Percentiles rank a stretch among this genome's conserved stretches.
These are phyloP conservation scores for Aeschynomene evenia DNA, from an alignment of 306 rosid species.

Conservation along the genomic window DNA sequence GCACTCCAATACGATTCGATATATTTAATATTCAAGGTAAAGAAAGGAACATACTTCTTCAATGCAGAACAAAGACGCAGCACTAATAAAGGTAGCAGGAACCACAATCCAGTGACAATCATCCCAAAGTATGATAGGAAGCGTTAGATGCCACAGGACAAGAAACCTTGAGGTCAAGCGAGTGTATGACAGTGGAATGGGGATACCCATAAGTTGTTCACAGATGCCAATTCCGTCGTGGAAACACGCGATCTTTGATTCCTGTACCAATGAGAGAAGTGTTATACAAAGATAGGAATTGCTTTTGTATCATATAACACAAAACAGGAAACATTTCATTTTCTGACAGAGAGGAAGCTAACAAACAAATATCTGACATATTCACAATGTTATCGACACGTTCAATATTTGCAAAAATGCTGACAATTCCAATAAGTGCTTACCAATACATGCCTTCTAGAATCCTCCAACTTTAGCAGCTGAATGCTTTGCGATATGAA, in stretches of 20 bases:
- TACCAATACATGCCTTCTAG: constrained; percentile 67
- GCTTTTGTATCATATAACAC: not conserved
- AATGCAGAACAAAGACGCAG: constrained; percentile 94
- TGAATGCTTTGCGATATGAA: constrained; percentile 73
- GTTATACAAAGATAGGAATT: not conserved
- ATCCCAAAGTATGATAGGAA: constrained; percentile 93
- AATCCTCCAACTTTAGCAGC: constrained; percentile 71
- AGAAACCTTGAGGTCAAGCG: constrained; percentile 93
- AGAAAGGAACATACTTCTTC: constrained; percentile 65
- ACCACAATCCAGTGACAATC: constrained; percentile 94
- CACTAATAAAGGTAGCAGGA: constrained; percentile 90
- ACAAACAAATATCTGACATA: not conserved
- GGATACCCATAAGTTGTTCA: constrained; percentile 86
- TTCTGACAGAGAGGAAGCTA: not conserved
- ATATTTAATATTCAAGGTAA: not conserved
- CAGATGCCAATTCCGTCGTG: constrained; percentile 89
- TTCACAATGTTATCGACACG: not conserved
- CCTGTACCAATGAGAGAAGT: constrained; percentile 46
- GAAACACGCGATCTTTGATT: constrained; percentile 69
- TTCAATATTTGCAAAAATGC: constrained; percentile 13
- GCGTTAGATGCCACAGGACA: constrained; percentile 87
- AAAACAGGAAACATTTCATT: not conserved
- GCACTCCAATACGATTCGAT: constrained; percentile 15
- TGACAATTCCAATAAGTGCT: constrained; percentile 14
- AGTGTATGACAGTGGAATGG: constrained; percentile 88